Evolutionary conservation across 257 asterid genomes (phyloP).

Genomic region (Solanum rostratum): DNA sequence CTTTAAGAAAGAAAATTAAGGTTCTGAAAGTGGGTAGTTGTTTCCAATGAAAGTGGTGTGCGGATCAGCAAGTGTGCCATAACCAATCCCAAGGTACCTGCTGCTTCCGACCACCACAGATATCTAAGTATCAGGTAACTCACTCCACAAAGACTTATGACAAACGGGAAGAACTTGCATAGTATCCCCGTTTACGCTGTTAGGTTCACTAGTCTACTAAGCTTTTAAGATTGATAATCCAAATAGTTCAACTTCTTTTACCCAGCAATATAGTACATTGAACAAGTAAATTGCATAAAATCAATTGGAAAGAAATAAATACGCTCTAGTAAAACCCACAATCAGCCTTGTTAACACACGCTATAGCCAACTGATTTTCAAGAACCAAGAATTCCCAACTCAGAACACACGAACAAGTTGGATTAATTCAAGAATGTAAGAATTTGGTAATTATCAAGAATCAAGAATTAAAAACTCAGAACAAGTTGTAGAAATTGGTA

Average conservation of each 20-base stretch:
- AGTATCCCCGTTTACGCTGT: not conserved
- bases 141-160: not conserved
- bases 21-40: not conserved
- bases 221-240: not conserved
- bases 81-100: not conserved
- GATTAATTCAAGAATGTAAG: not conserved
- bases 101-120: not conserved
- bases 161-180: not conserved
- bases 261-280: not conserved
- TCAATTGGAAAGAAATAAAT: not conserved
- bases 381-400: not conserved
- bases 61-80: not conserved
- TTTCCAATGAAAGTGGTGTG: not conserved
- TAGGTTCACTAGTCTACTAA: not conserved
- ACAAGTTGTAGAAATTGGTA: not conserved
- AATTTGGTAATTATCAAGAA: conserved; percentile 9
- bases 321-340: not conserved
- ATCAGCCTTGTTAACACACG: not conserved
- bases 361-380: not conserved
- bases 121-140: not conserved
- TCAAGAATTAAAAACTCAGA: not conserved
- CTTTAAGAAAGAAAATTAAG: not conserved
- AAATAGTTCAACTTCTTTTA: not conserved
- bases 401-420: not conserved
- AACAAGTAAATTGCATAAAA: not conserved